Evolutionary conservation across 371 early-diverging fungal species (phyloP).

Genomic region (Homolaphlyctis polyrhiza): DNA sequence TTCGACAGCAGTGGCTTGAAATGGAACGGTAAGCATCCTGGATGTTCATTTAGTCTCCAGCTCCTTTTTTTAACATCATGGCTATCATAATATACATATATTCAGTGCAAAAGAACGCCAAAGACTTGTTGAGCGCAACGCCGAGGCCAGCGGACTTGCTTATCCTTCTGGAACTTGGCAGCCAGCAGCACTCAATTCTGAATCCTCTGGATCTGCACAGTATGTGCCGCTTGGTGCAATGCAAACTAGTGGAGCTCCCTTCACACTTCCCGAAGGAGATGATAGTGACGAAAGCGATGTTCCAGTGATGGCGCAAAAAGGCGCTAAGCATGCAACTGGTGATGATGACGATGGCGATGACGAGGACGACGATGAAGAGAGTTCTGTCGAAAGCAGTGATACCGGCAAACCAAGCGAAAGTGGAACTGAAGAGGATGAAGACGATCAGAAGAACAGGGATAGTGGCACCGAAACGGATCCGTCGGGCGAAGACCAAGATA

Average conservation of each 20-base stretch:
- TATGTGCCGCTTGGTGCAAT: not conserved
- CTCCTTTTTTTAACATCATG: not conserved
- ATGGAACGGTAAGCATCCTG: constrained; percentile 19
- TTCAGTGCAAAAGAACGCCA: constrained; percentile 26
- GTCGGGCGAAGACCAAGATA: not conserved
- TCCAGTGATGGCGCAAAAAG: not conserved
- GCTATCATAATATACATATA: not conserved
- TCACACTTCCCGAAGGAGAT: not conserved
- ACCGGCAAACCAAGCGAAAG: not conserved
- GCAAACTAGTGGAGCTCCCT: not conserved
- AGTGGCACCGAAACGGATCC: not conserved
- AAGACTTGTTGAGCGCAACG: constrained; percentile 23
- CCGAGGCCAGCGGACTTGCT: no score
- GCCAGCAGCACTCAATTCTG: not conserved
- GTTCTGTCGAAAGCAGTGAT: not conserved
- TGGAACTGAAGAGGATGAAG: not conserved
- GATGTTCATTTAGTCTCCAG: not conserved
- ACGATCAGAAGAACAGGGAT: not conserved
- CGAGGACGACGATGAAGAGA: not conserved
- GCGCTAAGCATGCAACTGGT: not conserved
- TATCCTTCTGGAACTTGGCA: no score
- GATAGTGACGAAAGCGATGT: not conserved
- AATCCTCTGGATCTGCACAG: not conserved
- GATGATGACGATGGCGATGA: not conserved
- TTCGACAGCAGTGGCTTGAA: constrained; percentile 31